Base-by-base conservation (phyloP, 306 rosid genomes). In the Vigna trinervia region DNA sequence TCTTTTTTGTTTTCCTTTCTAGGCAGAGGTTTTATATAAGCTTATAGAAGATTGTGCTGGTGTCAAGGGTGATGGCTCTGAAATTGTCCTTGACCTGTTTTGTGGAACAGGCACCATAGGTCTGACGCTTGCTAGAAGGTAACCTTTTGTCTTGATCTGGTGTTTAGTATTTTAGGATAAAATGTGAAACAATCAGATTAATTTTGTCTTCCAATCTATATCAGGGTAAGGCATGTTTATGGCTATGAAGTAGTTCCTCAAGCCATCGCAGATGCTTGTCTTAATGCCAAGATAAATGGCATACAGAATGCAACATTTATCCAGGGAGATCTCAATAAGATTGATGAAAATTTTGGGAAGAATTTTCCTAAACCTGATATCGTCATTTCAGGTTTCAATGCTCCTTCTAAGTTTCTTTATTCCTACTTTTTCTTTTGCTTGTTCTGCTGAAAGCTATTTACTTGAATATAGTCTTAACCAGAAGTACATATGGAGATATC, bases 51-150 rank as follows among this genome's bases (percentile, higher is more conserved):
- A 92, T 47, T 88, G 87, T 86, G 95, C 92, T 85, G 90, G 88
- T 68, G 85, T 95, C 77, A 87, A 43, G 74, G 97, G 96, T 74
- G 96, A 95, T 78, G 91, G 91, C 77, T 92, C 97, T 26, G 97
- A 95, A 86, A 38, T 89, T 83, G 91, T 95, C 78, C 98, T 95
- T 71, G 98, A 95, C 89, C 85, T 95, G 76, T 95, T 95, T 88
- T 95, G 98, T 87, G 98, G 97, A 76, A 95, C 98, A 12, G 98
- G 98, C 73, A 92, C 98, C 56, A 95, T 95, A 69, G 97, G 98
- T 83, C 86, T 95, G 78, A 85, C 97, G 51, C 95, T 95, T 65
- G 98, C 98, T 50, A 84, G 81, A 87, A 89, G 95, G 98, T 95
- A 81, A 68, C 17, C 71, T 45, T 19, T 50, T 69, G 48, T 26